A percentile compares a stretch with the other conserved stretches of the same genome.
phyloP scores from a whole-genome alignment of 2,329 filamentous ascomycete genomes.

The Teratosphaeria viscida region DNA sequence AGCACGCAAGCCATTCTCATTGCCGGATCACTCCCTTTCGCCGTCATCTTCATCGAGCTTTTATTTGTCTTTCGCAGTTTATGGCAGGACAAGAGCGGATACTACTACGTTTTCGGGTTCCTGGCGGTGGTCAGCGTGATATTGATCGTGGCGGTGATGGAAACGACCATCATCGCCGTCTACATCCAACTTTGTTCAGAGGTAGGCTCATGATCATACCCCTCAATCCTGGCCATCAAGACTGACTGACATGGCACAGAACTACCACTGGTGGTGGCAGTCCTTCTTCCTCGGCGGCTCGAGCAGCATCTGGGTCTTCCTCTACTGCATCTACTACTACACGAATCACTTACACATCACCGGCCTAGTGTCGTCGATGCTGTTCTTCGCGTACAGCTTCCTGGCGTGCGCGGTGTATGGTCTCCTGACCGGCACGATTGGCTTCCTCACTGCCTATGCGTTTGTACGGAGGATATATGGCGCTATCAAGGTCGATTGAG shows the following conservation, averaged over 20 bases:
- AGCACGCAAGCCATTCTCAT: conserved; percentile 55
- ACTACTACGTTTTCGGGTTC: conserved; percentile 88
- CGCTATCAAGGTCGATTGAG: conserved; percentile 27
- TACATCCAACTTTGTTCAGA: conserved; percentile 76
- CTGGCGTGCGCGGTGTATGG: conserved; percentile 74
- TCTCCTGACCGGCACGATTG: conserved; percentile 70
- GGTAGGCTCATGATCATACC: conserved; percentile 29
- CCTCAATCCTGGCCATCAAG: background rate
- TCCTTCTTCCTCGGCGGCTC: conserved; percentile 70
- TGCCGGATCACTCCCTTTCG: conserved; percentile 71
- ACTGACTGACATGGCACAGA: conserved; percentile 32
- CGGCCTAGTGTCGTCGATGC: conserved; percentile 65
- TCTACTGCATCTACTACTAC: conserved; percentile 79
- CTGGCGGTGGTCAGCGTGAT: conserved; percentile 63
- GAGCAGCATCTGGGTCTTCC: conserved; percentile 70
- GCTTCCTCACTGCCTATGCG: conserved; percentile 72
- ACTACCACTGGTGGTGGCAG: conserved; percentile 90
- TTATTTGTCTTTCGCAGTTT: conserved; percentile 78
- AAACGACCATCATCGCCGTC: conserved; percentile 73
- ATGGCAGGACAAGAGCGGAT: conserved; percentile 84
- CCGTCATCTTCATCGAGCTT: conserved; percentile 79
- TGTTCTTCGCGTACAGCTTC: conserved; percentile 80
- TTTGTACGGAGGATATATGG: conserved; percentile 76
- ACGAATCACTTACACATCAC: conserved; percentile 68
- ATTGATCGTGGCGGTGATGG: conserved; percentile 64